These are phyloP conservation scores for Dianthus caryophyllus DNA, from an alignment of 148 eudicot species.

Conservation along the genomic window DNA sequence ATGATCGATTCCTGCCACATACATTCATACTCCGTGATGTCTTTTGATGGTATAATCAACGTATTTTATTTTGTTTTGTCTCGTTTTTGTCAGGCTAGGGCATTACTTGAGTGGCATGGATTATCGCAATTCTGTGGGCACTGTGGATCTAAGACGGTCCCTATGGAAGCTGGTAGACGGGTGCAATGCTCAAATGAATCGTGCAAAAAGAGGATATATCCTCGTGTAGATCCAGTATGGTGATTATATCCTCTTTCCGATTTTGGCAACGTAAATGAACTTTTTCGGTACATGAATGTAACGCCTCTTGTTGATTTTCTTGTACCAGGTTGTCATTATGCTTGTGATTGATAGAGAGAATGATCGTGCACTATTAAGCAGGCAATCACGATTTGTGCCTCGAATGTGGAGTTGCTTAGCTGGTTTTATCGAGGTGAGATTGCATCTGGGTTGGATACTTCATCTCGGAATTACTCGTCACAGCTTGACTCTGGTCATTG, in stretches of 20 bases:
- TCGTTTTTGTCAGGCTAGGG: constrained; percentile 58
- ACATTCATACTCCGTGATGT: not conserved
- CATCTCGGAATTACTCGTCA: too few species aligned
- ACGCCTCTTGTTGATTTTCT: constrained; percentile 2
- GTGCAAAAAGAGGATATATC: constrained; percentile 83
- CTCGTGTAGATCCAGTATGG: constrained; percentile 94
- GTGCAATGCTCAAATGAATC: constrained; percentile 69
- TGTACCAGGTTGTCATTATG: constrained; percentile 89
- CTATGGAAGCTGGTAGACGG: constrained; percentile 89
- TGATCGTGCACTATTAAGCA: constrained; percentile 78
- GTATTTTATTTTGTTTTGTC: not conserved
- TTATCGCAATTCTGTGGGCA: constrained; percentile 72
- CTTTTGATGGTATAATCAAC: not conserved
- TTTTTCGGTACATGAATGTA: constrained; percentile 4
- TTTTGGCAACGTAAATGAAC: not conserved
- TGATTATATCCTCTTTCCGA: constrained; percentile 23
- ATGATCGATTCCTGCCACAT: not conserved
- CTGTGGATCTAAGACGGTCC: constrained; percentile 65
- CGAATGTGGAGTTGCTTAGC: constrained; percentile 99
- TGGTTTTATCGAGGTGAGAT: constrained; percentile 84
- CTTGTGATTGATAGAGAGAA: constrained; percentile 85
- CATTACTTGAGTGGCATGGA: constrained; percentile 83
- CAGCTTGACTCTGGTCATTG: too few species aligned
- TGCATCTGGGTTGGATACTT: not conserved
- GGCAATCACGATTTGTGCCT: constrained; percentile 92